Evolutionary conservation across 2,329 filamentous ascomycete genomes (phyloP), one percentile per base, ranked within the genome.

Genomic region (Penicillium sp.): DNA sequence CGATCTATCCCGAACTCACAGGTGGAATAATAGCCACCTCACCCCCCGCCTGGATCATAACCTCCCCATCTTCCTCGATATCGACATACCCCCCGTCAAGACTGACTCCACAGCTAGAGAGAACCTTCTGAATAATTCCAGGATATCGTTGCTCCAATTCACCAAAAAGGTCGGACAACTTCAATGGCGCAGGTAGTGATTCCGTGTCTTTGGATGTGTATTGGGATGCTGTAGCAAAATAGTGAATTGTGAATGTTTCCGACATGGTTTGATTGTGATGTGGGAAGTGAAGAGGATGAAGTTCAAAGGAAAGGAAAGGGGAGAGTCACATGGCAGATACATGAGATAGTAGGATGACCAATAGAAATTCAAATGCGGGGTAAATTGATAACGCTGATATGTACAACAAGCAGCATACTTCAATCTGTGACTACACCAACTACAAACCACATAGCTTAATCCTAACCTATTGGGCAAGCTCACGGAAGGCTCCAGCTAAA

Each of bases 401-500:
- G n/a, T n/a, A n/a, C n/a, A n/a, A n/a, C n/a, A n/a, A n/a, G n/a
- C n/a, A n/a, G n/a, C n/a, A n/a, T 13, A 13, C 32, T 14, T 13
- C 6, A 14, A 35, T 35, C 13, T 1, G 29, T 30, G 10, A 11
- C n/a, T n/a, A n/a, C n/a, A n/a, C n/a, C n/a, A n/a, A n/a, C n/a
- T n/a, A n/a, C n/a, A n/a, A n/a, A n/a, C n/a, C n/a, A n/a, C n/a
- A n/a, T n/a, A n/a, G n/a, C n/a, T n/a, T n/a, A n/a, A n/a, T n/a
- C n/a, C n/a, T n/a, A n/a, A n/a, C n/a, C n/a, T 49, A 53, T 40
- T 43, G n/a, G 0, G 67, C 67, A 67, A 91, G 66, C 16, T 79
- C 81, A 69, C 79, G 78, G 53, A 93, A 85, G 0, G 82, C 91
- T 57, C 81, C 79, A 51, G 86, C 65, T 39, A 97, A 70, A 77